These are phyloP conservation scores for Pseudocercospora eumusae DNA, from an alignment of 2,329 filamentous ascomycete genomes.

Conservation along the genomic window DNA sequence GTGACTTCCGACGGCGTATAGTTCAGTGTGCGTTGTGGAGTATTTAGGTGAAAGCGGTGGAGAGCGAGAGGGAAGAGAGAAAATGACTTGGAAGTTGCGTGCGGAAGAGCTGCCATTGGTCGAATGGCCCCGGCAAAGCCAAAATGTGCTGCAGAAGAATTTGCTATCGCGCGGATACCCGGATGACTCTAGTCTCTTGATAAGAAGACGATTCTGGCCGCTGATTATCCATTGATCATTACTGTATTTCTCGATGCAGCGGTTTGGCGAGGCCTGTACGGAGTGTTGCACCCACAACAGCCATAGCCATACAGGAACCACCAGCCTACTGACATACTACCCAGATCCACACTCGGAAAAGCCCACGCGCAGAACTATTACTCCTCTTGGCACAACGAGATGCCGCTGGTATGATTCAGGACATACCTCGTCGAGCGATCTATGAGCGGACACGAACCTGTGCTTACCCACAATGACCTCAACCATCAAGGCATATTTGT, in stretches of 20 bases:
- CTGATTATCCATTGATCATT: too few relatives aligned
- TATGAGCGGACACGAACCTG: constrained; percentile 13
- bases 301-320: background rate
- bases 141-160: background rate
- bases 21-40: constrained; percentile 1
- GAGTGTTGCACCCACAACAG: background rate
- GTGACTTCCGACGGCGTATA: background rate
- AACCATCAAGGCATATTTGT: constrained; percentile 14
- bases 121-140: background rate
- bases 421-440: constrained; percentile 2
- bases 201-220: background rate
- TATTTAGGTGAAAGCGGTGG: constrained; percentile 6
- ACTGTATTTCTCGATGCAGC: too few relatives aligned
- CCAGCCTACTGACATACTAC: background rate
- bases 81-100: background rate
- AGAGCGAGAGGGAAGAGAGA: background rate
- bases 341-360: background rate
- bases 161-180: constrained; percentile 1
- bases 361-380: background rate
- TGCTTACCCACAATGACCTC: constrained; percentile 28
- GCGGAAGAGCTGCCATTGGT: background rate
- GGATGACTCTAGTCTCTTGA: background rate
- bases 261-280: background rate
- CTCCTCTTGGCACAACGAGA: background rate
- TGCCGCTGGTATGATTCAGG: background rate